phyloP scores from a whole-genome alignment of 176 grass and related monocot genomes.

The Oryza nivara region DNA sequence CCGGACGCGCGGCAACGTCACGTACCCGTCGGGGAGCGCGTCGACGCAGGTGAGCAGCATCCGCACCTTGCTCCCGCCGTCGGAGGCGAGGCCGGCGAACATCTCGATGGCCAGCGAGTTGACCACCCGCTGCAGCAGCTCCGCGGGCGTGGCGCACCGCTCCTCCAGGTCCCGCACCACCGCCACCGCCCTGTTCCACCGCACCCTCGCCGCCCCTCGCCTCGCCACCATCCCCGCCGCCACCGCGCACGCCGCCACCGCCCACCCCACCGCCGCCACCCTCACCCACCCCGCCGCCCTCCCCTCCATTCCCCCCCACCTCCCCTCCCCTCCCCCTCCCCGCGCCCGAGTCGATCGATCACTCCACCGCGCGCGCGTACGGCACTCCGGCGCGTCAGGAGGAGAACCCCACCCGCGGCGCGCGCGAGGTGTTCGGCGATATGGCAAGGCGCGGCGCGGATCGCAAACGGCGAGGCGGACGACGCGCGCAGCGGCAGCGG shows the following conservation, averaged over 20 bases:
- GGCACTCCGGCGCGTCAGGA: too few relatives aligned
- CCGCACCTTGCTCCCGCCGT: conserved; percentile 72
- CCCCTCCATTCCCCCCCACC: conserved; percentile 4
- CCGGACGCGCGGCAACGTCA: not conserved
- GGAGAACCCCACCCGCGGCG: not conserved
- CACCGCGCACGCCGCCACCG: conserved; percentile 53
- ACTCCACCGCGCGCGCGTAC: not conserved
- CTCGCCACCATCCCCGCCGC: conserved; percentile 44
- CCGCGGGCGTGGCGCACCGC: conserved; percentile 60
- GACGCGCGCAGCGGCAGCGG: too few relatives aligned
- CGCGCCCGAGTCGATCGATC: not conserved
- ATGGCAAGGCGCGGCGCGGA: not conserved
- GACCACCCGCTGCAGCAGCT: conserved; percentile 56
- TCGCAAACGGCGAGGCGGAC: not conserved
- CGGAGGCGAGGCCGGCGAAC: conserved; percentile 66
- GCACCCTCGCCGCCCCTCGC: conserved; percentile 40
- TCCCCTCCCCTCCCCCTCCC: not conserved
- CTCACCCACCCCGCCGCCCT: conserved; percentile 41
- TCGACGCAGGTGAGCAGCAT: conserved; percentile 82
- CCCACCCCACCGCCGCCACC: conserved; percentile 47
- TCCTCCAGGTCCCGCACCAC: conserved; percentile 58
- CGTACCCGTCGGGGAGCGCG: conserved; percentile 55
- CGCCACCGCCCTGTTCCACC: conserved; percentile 54
- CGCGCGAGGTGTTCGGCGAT: not conserved
- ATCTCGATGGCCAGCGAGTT: conserved; percentile 76